Percentiles rank a stretch among this genome's conserved stretches.
phyloP scores from a whole-genome alignment of 108 stramenopile genomes.

The Cyclotella baltica region DNA sequence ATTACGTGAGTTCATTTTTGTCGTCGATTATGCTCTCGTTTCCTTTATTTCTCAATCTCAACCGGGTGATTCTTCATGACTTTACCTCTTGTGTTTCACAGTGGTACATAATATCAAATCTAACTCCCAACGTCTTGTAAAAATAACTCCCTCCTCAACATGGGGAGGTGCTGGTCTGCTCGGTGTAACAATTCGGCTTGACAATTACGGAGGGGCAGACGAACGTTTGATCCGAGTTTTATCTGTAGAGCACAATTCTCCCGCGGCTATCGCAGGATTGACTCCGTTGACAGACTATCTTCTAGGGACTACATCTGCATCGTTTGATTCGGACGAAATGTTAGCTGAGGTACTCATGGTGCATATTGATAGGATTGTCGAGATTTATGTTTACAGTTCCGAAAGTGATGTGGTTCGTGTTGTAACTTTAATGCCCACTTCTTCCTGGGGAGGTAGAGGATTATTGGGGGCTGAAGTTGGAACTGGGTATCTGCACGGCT shows the following conservation, averaged over 20 bases:
- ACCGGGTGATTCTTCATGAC: not conserved
- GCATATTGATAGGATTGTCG: conserved; percentile 84
- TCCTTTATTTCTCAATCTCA: conserved; percentile 5
- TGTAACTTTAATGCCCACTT: conserved; percentile 88
- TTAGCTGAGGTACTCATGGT: conserved; percentile 73
- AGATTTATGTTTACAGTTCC: conserved; percentile 94
- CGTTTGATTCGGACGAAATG: conserved; percentile 62
- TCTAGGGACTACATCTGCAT: conserved; percentile 72
- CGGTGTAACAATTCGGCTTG: conserved; percentile 96
- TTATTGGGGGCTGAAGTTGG: conserved; percentile 94
- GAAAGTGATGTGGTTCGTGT: conserved; percentile 91
- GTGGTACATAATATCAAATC: conserved; percentile 91
- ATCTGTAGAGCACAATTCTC: conserved; percentile 70
- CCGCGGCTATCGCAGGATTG: conserved; percentile 79
- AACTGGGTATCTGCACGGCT: conserved; percentile 91
- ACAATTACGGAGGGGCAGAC: conserved; percentile 90
- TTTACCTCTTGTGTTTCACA: conserved; percentile 12
- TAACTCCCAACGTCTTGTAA: conserved; percentile 76
- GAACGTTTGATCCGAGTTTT: conserved; percentile 85
- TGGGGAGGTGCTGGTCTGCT: conserved; percentile 96
- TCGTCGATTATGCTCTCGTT: not conserved
- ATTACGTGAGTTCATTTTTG: conserved; percentile 57
- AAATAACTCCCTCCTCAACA: conserved; percentile 77
- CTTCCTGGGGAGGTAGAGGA: conserved; percentile 87
- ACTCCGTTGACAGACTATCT: conserved; percentile 70